Conservation (phyloP, 1,284 basidiomycete genomes). For the Austroboletus olivaceoglutinosus region DNA sequence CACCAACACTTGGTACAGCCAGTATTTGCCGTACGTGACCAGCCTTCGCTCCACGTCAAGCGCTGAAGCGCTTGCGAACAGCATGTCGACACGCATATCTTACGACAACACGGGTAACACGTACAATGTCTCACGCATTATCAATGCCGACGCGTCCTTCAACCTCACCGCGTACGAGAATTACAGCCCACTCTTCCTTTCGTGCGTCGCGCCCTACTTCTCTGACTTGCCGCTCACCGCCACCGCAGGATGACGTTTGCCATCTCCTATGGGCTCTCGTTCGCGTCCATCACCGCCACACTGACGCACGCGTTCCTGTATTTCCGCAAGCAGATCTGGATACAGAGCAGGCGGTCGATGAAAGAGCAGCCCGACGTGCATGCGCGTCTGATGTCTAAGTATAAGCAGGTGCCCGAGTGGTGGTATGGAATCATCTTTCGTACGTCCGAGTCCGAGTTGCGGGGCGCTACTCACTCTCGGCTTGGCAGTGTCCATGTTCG, state of each 20-base stretch:
- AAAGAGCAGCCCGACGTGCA: constrained; percentile 74
- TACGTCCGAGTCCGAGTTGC: neutral
- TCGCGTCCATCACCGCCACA: constrained; percentile 67
- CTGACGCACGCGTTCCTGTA: constrained; percentile 67
- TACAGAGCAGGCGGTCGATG: constrained; percentile 50
- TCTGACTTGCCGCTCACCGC: neutral
- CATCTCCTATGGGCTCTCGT: constrained; percentile 67
- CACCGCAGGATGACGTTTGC: constrained; percentile 45
- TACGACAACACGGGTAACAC: constrained; percentile 62
- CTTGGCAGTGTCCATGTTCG: constrained; percentile 42
- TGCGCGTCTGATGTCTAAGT: constrained; percentile 68
- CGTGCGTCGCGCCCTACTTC: constrained; percentile 36
- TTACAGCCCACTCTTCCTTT: constrained; percentile 86
- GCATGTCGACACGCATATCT: constrained; percentile 51
- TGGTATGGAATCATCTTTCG: constrained; percentile 55
- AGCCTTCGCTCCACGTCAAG: fast-evolving
- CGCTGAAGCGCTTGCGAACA: constrained; percentile 5
- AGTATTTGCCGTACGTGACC: constrained; percentile 47
- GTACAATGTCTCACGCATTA: constrained; percentile 71
- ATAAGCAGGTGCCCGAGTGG: constrained; percentile 74
- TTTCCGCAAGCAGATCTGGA: constrained; percentile 66
- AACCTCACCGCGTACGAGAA: constrained; percentile 63
- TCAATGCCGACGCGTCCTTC: constrained; percentile 57
- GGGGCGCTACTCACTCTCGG: neutral
- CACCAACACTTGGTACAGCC: constrained; percentile 60